Base-by-base conservation (phyloP, 1,284 basidiomycete species). In the Filobasidium uniguttulatum region DNA sequence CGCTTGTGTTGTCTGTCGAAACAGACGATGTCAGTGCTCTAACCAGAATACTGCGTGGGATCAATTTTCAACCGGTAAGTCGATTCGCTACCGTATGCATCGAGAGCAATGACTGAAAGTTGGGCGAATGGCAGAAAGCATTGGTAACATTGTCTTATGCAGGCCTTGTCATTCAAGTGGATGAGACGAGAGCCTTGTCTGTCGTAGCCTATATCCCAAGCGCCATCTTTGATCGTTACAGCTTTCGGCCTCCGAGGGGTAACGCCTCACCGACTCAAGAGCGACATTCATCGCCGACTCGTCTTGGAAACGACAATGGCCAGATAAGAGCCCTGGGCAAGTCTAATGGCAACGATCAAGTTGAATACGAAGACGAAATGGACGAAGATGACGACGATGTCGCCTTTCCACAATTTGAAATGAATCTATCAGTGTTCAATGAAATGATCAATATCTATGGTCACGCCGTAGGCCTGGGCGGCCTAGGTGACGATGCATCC, bases 361-460 rank as follows among this genome's bases (percentile, higher is more conserved):
- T 60, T 43, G 57, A 62, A 15, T 58, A 66, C 17, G 59, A 59
- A 3, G 57, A 59, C 17, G 63, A 46, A 4, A 23, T 9, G 14
- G 33, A 22, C 38, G 50, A 54, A 6, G 56, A 57, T 10, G 40
- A 52, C 34, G 55, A 53, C 29, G 49, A 53, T 20, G 54, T 52
- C 30, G 55, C 56, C 22, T 57, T 54, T 26, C 76, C 73, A 7
- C 74, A 76, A 1, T 88, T 94, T 60, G 86, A 91, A 63, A 75
- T 94, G 51, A 82, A 82, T 3, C 76, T 96, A 28, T 77, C 80
- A 61, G 82, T 81, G 1, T 70, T 93, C 49, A 76, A 93, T 50
- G 87, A 91, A 59, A 90, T 86, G 59, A 74, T 96, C 36, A 89
- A 91, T 64, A 81, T 94, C 50, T 94, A 91, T 60, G 89, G 90